Percentiles rank a stretch among this genome's conserved stretches.
These are phyloP conservation scores for Durusdinium trenchii DNA, from an alignment of 73 alveolate genomes.

Conservation along the genomic window DNA sequence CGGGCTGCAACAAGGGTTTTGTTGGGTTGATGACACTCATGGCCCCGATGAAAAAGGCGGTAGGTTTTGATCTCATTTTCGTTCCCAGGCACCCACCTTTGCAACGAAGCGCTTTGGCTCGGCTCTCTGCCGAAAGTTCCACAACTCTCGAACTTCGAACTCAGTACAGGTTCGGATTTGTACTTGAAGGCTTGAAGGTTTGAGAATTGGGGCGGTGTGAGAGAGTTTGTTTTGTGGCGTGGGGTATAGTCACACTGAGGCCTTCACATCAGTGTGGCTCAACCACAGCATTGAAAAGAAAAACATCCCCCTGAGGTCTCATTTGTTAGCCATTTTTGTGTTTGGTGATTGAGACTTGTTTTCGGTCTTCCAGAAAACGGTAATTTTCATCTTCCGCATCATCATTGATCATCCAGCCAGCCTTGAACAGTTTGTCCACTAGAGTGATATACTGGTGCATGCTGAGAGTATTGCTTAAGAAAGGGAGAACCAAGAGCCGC, in stretches of 20 bases:
- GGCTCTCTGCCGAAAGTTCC: background rate
- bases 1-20: too few relatives aligned
- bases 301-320: too few relatives aligned
- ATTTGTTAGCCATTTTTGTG: background rate
- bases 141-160: background rate
- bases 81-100: conserved; percentile 31
- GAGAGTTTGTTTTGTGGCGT: background rate
- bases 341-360: background rate
- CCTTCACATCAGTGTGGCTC: background rate
- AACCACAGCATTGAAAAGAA: background rate
- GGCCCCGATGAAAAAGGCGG: too few relatives aligned
- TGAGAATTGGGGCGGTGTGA: too few relatives aligned
- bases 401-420: background rate
- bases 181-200: too few relatives aligned
- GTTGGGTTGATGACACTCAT: too few relatives aligned
- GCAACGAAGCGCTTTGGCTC: conserved; percentile 39
- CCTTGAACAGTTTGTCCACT: background rate
- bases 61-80: too few relatives aligned
- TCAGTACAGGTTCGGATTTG: conserved; percentile 55
- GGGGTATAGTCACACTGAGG: background rate
- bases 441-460: background rate
- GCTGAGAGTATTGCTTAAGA: too few relatives aligned
- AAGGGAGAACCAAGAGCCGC: too few relatives aligned
- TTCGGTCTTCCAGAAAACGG: background rate
- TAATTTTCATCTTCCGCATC: background rate